Base-by-base conservation (phyloP, 768 basidiomycete genomes). In the Chiua virens region DNA sequence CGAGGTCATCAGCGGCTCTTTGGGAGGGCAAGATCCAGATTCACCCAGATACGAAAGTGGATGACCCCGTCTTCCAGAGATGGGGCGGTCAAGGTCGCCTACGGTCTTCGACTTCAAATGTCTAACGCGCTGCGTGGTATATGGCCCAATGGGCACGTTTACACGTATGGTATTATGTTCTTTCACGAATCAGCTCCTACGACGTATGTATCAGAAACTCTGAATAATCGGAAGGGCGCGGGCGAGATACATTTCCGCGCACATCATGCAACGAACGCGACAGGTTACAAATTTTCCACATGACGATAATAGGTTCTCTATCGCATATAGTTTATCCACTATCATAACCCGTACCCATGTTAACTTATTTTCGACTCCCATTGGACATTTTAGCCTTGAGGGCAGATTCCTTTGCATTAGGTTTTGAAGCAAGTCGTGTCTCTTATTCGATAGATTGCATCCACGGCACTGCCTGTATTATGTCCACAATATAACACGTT, bases 11-110 rank as follows among this genome's bases (percentile, higher is more conserved):
- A 27, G 85, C 89, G 10, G 89, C 88, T 2, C 75, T 93, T 8
- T 91, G 85, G 85, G 83, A 89, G 66, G 92, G 92, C 55, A 89
- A 81, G 69, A 75, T 93, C 15, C 91, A 92, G 66, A 74, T 96
- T 7, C 94, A 97, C 63, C 93, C 93, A 0, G 90, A 89, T 34
- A 95, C 92, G 3, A 75, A 80, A 41, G 73, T 69, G 28, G 82
- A 89, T 52, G 91, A 95, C 59, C 75, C 74, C 3, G 68, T 72
- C 22, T 71, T 69, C 54, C 55, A 53, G 39, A 66, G 56, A 57
- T 71, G 72, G 72, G 61, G 70, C 34, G 54, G 49, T 4, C 52
- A 53, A 27, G 22, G 54, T 41, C 60, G 56, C n/a, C 3, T 22
- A 15, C 54, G 47, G 20, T 32, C 56, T 17, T 58, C 59, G 14